Base-by-base conservation (phyloP, 2,329 filamentous ascomycete genomes). In the Curvularia verruculosa region DNA sequence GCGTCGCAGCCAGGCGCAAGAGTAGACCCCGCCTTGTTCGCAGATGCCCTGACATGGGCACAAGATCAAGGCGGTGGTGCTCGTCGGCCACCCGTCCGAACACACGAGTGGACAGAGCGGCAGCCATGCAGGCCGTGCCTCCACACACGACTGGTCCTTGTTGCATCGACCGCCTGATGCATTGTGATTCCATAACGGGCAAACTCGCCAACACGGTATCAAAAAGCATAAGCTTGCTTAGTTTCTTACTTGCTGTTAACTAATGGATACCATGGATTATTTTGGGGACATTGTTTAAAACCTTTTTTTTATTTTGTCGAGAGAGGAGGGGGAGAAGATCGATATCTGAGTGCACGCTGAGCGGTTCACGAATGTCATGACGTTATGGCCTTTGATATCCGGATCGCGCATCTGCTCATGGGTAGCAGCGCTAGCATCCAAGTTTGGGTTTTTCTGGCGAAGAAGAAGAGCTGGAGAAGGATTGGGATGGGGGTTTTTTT, bases 1-100 rank as follows among this genome's bases (percentile, higher is more conserved):
- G 88, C 92, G 95, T 71, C 91, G 95, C 76, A 96, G 92, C 83
- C 85, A 87, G 61, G 82, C 84, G 44, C 82, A 84, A 65, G 84
- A 86, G 72, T 85, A 60, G 58, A 50, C 19, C n/a, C n/a, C 26
- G 52, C 37, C 24, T 41, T 12, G 21, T 26, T 47, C 31, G 45
- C 41, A 56, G 46, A 54, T 53, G 50, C 52, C 34, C 36, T 40
- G 10, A 47, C 23, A 44, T 37, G 29, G 29, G 40, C 55, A 36
- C 28, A 13, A 45, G n/a, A 48, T 49, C 26, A 41, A 28, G 31
- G 23, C 40, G 29, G 52, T 49, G 26, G 18, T 28, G 40, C 45
- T 45, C 12, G 19, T 8, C 49, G 12, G 40, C 36, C 49, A 23
- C 48, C 34, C 34, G 24, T 28, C 12, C 34, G 13, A 21, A 31